A percentile compares a stretch with the other conserved stretches of the same genome.
phyloP scores from a whole-genome alignment of 31 red algal species.

The Pterothamnion heteromorphum region DNA sequence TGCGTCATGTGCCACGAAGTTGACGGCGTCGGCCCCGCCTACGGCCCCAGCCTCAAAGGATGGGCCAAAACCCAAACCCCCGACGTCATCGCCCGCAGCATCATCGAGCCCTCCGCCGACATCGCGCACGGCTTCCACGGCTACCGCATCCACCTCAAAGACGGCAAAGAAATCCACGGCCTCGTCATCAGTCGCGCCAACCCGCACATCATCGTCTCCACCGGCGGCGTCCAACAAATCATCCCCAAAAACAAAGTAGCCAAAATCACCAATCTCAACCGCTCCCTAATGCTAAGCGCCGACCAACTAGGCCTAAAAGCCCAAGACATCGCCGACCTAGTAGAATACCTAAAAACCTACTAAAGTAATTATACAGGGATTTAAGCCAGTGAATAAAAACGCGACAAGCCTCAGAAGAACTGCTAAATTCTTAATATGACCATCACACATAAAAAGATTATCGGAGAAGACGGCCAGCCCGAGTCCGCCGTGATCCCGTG shows the following conservation, averaged over 20 bases:
- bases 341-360: not conserved
- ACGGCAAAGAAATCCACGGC: not conserved
- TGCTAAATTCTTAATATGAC: too few relatives aligned
- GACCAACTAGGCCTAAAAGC: not conserved
- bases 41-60: not conserved
- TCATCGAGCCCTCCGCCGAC: not conserved
- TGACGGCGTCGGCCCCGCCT: not conserved
- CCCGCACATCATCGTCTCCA: not conserved
- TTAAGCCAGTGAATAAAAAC: too few relatives aligned
- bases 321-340: not conserved
- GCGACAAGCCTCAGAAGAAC: too few relatives aligned
- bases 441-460: too few relatives aligned
- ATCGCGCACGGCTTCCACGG: not conserved
- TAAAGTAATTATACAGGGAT: too few relatives aligned
- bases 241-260: not conserved
- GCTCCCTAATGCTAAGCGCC: not conserved
- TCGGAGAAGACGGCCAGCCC: too few relatives aligned
- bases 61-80: not conserved
- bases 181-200: not conserved
- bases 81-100: not conserved
- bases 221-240: not conserved
- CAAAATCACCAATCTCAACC: not conserved
- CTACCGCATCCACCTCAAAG: not conserved
- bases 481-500: too few relatives aligned
- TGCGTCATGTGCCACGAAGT: not conserved